Evolutionary conservation across 176 grass and related monocot species (phyloP), one percentile per base, ranked within the genome.

Genomic region (Calamus simplicifolius): DNA sequence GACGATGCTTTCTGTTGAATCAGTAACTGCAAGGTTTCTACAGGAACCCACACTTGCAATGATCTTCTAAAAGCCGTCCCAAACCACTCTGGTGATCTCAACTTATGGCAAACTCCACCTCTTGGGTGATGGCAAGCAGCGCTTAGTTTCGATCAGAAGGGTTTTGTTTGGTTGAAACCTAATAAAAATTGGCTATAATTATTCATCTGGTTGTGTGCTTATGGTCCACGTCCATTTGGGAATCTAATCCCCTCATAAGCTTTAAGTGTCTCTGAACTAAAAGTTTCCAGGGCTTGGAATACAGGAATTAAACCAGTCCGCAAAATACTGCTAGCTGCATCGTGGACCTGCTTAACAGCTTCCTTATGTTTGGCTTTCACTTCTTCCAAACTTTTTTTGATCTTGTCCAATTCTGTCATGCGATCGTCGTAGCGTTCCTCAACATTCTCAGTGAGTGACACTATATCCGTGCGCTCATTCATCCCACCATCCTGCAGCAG

Each of bases 261-360:
- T 61, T 64, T 65, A 61, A 88, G 54, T 59, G 82, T 77, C 23
- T 30, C 56, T 16, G 75, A 63, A 28, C 77, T 77, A 75, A 85
- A 88, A 56, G 26, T 66, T 60, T 19, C 64, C 26, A 91, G 70
- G 29, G 82, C 75, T 73, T 97, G 35, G 48, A 97, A 63, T 51
- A 74, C 25, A 49, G 84, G 84, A 58, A 80, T 28, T 60, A 97
- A 85, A 29, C 80, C 87, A 2, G 63, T 63, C 14, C 64, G 84
- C 21, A 92, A 67, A 30, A 74, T 77, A 18, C 59, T 72, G 30
- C 75, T 82, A 12, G 80, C 87, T 19, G 64, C 57, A 31, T 70
- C 21, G 70, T 92, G 62, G 7, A 51, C 58, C 48, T 79, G 73
- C 29, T 57, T 68, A 50, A 88, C 14, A 15, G 72, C 58, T 66